Evolutionary conservation across 352 stramenopile species (phyloP).

Genomic region (Phytopythium helicoides): DNA sequence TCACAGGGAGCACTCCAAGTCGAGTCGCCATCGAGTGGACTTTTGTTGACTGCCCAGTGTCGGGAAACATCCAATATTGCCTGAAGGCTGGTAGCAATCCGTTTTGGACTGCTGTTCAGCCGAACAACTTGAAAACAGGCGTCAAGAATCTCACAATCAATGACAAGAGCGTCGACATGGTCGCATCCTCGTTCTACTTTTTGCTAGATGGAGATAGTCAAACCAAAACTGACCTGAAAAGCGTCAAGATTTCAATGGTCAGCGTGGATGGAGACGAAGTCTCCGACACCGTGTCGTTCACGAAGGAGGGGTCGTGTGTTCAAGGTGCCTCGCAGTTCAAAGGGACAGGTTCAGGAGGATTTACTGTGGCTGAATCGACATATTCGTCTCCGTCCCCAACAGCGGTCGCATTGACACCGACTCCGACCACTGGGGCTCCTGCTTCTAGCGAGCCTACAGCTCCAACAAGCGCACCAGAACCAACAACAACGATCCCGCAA

Average conservation of each 20-base stretch:
- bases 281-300: conserved; percentile 54
- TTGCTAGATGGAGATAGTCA: conserved; percentile 39
- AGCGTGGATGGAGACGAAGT: conserved; percentile 47
- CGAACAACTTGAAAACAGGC: conserved; percentile 47
- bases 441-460: background rate
- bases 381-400: background rate
- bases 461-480: background rate
- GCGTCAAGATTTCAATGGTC: conserved; percentile 38
- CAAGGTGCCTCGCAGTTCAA: conserved; percentile 43
- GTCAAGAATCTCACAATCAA: conserved; percentile 58
- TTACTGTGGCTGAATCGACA: background rate
- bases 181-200: conserved; percentile 70
- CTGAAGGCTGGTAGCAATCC: conserved; percentile 56
- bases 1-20: conserved; percentile 46
- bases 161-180: conserved; percentile 41
- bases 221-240: conserved; percentile 31
- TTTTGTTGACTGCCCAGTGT: conserved; percentile 60
- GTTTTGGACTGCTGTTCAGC: conserved; percentile 63
- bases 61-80: conserved; percentile 55
- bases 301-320: conserved; percentile 28
- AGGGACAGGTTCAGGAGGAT: background rate
- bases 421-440: background rate
- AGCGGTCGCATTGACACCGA: background rate
- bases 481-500: background rate
- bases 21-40: conserved; percentile 52